Base-by-base conservation (phyloP, 345 rosid species). In the Citrus cavaleriei region DNA sequence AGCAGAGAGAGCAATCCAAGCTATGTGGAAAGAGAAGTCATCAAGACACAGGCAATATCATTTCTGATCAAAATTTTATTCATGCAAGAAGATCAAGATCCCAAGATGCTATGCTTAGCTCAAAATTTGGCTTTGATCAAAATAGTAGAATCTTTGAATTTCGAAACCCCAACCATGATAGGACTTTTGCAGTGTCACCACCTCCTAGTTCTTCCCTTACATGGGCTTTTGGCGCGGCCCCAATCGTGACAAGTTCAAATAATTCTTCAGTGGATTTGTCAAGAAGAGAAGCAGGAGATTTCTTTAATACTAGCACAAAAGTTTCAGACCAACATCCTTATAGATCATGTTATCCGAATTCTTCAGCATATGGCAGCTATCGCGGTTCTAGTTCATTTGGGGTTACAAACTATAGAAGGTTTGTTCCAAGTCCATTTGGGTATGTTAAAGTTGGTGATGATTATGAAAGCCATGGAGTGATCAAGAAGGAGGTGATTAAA, bases 1-100 rank as follows among this genome's bases (percentile, higher is more conserved):
- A 63, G 79, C 81, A 83, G 72, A 75, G 93, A 61, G 89, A 89
- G 27, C 84, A 79, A 37, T 81, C 88, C 14, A 85, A 77, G 77
- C 28, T 75, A 5, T 79, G 82, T 58, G 85, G 87, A 16, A 83
- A 84, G 73, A 81, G 88, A 78, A 84, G 79, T 81, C 79, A 63
- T 69, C 77, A 83, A 78, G 85, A 83, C n/a, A 58, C 59, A 10
- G 58, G 66, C 19, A 32, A 38, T 35, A 60, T 13, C 27, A 18
- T 67, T 28, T 38, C 73, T 34, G 70, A 25, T 69, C 60, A 30
- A 59, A 68, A 22, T 59, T 76, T 68, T 65, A 16, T 16, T 19
- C 68, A 78, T 12, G 62, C 83, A 73, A 77, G 76, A 76, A 86
- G 79, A 84, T 51, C 84, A 74, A 85, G 81, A 46, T 37, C 81